phyloP scores from a whole-genome alignment of 768 basidiomycete genomes.

The Sutorius australiensis region DNA sequence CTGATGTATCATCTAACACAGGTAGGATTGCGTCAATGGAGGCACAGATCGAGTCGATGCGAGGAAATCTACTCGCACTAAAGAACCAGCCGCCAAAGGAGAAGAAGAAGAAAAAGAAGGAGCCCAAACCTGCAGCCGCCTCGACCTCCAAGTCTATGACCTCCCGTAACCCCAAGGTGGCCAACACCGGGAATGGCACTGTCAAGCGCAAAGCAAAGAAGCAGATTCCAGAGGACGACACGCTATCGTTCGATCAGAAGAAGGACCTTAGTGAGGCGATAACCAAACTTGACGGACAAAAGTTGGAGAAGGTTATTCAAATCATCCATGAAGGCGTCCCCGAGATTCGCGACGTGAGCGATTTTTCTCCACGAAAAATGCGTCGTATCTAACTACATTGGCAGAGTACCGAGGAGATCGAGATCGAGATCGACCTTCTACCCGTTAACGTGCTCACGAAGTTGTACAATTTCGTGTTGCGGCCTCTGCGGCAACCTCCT shows the following conservation, averaged over 20 bases:
- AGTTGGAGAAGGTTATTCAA: conserved; percentile 86
- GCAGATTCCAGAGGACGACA: conserved; percentile 68
- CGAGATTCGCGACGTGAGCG: conserved; percentile 85
- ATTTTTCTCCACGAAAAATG: conserved; percentile 6
- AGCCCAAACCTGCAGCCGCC: conserved; percentile 51
- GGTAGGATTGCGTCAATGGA: conserved; percentile 77
- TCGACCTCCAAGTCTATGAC: conserved; percentile 59
- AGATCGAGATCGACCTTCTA: conserved; percentile 93
- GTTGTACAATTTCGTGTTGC: conserved; percentile 93
- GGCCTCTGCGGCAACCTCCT: conserved; percentile 66
- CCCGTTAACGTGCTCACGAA: conserved; percentile 85
- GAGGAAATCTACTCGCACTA: conserved; percentile 60
- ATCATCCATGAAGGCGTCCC: conserved; percentile 95
- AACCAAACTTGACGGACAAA: conserved; percentile 72
- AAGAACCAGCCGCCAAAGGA: conserved; percentile 55
- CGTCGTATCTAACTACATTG: conserved; percentile 12
- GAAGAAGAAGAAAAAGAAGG: conserved; percentile 73
- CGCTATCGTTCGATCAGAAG: conserved; percentile 94
- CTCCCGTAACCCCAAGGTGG: conserved; percentile 45
- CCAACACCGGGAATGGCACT: conserved; percentile 34
- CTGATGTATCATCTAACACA: conserved; percentile 30
- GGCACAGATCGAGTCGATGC: conserved; percentile 75
- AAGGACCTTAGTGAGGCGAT: conserved; percentile 97
- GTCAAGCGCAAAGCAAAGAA: conserved; percentile 68
- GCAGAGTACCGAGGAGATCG: conserved; percentile 96